Percentiles rank a stretch among this genome's conserved stretches.
Evolutionary conservation across 1,284 basidiomycete species (phyloP).

Genomic region (Malassezia cuniculi): DNA sequence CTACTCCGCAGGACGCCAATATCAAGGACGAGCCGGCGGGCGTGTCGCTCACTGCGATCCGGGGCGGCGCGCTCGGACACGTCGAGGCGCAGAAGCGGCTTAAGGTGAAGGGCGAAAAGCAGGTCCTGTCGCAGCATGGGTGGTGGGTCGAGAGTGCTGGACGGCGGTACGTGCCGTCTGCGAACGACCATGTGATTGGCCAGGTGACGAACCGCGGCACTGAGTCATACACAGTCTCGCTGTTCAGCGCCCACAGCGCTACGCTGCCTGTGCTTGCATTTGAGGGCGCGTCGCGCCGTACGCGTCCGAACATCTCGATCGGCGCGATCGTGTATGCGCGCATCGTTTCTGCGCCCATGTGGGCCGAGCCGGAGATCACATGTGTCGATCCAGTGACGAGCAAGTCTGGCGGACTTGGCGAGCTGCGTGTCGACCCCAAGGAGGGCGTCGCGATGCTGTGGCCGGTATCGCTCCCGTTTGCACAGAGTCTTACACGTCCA

Average conservation of each 20-base stretch:
- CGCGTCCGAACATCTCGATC: slow-evolving; percentile 37
- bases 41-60: slow-evolving; percentile 18
- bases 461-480: slow-evolving; percentile 15
- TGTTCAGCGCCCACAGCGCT: slow-evolving; percentile 26
- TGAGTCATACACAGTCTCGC: slow-evolving; percentile 34
- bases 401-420: slow-evolving; percentile 36
- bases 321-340: slow-evolving; percentile 37
- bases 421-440: slow-evolving; percentile 26
- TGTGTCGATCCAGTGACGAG: slow-evolving; percentile 35
- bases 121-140: slow-evolving; percentile 2
- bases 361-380: slow-evolving; percentile 38
- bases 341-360: slow-evolving; percentile 23
- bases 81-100: slow-evolving; percentile 7
- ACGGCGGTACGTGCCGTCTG: slow-evolving; percentile 26
- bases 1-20: background rate
- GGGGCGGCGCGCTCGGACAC: slow-evolving; percentile 20
- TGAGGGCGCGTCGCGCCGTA: slow-evolving; percentile 41
- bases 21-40: background rate
- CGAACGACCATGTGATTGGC: slow-evolving; percentile 28
- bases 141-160: slow-evolving; percentile 24
- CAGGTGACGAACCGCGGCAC: slow-evolving; percentile 34
- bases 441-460: slow-evolving; percentile 22
- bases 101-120: background rate
- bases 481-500: slow-evolving; percentile 19
- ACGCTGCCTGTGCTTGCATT: slow-evolving; percentile 37